A percentile compares a stretch with the other conserved stretches of the same genome.
These are phyloP conservation scores for Sporopachydermia quercuum DNA, from an alignment of 805 yeast genomes.

Conservation along the genomic window DNA sequence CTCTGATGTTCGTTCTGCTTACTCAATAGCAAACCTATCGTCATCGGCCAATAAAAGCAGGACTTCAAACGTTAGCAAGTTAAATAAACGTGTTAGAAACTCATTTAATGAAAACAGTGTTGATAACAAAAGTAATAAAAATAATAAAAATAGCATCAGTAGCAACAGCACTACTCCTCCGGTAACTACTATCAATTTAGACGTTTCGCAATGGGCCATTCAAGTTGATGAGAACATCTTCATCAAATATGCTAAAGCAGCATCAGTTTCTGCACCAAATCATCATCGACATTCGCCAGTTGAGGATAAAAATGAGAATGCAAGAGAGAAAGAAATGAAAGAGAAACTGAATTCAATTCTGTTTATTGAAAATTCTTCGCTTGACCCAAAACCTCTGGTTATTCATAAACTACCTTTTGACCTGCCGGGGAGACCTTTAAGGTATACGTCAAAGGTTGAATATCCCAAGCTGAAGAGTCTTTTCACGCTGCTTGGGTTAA, in stretches of 20 bases:
- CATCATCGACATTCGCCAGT: too few species aligned
- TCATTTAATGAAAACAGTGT: too few species aligned
- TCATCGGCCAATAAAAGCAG: neutral
- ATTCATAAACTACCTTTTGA: neutral
- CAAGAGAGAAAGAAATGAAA: too few species aligned
- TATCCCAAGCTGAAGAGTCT: neutral
- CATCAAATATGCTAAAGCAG: neutral
- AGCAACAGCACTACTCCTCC: neutral
- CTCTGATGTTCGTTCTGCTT: neutral
- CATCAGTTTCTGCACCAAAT: neutral
- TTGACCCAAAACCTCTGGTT: neutral
- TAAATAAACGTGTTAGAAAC: too few species aligned
- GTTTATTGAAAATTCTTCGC: neutral
- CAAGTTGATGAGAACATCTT: neutral
- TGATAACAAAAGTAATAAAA: too few species aligned
- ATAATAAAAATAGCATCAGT: neutral
- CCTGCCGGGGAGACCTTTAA: neutral
- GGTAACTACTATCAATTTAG: neutral
- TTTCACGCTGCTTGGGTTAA: neutral
- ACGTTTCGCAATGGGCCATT: slow-evolving; percentile 1
- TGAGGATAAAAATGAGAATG: neutral
- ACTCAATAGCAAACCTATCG: neutral
- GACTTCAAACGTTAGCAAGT: too few species aligned
- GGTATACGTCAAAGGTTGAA: neutral
- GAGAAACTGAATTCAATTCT: neutral